Percentiles rank a stretch among this genome's conserved stretches.
These are phyloP conservation scores for Cladophialophora chaetospira DNA, from an alignment of 2,329 filamentous ascomycete genomes.

Conservation along the genomic window DNA sequence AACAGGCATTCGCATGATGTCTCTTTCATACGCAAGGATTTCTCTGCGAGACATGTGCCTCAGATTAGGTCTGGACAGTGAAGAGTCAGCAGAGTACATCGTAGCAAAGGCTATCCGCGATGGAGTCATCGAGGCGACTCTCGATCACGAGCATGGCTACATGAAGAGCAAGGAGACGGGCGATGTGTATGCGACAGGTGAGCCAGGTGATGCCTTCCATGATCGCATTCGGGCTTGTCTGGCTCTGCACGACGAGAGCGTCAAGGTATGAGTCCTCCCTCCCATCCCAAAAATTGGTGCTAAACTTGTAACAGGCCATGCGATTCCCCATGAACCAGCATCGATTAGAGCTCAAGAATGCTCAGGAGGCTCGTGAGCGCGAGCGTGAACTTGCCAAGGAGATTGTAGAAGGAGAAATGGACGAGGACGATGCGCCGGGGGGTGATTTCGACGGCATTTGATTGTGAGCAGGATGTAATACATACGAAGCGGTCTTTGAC, in stretches of 20 bases:
- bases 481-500: conserved; percentile 3
- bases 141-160: conserved; percentile 92
- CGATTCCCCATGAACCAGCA: conserved; percentile 99
- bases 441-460: conserved; percentile 97
- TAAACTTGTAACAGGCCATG: conserved; percentile 71
- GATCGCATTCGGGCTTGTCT: conserved; percentile 92
- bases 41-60: conserved; percentile 97
- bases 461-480: conserved; percentile 8
- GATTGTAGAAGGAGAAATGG: conserved; percentile 95
- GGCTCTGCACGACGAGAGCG: conserved; percentile 91
- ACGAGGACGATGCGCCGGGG: conserved; percentile 85
- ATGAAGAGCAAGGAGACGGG: conserved; percentile 98
- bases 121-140: conserved; percentile 91
- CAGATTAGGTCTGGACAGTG: conserved; percentile 85
- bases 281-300: conserved; percentile 11
- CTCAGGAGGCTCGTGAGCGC: conserved; percentile 93
- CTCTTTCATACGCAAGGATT: conserved; percentile 94
- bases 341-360: conserved; percentile 93
- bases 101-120: conserved; percentile 98
- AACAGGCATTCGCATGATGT: conserved; percentile 99
- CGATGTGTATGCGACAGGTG: conserved; percentile 92
- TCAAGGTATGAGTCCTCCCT: conserved; percentile 68
- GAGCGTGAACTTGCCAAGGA: conserved; percentile 98
- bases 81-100: conserved; percentile 98
- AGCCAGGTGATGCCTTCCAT: conserved; percentile 96